These are phyloP conservation scores for Lipomyces starkeyi DNA, from an alignment of 805 yeast genomes.

Conservation along the genomic window DNA sequence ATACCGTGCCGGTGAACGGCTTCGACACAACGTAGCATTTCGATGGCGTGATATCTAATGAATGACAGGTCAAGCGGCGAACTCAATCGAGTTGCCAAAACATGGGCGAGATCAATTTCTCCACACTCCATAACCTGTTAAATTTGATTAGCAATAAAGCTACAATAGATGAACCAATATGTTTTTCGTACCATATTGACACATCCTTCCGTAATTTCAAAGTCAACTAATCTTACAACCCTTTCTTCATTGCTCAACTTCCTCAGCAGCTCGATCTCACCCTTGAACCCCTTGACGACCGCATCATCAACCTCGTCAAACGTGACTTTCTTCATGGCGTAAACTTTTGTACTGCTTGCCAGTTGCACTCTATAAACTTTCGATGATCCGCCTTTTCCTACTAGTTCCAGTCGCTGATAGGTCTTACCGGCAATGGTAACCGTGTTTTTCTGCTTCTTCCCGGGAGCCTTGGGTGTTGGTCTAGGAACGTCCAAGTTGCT, in stretches of 20 bases:
- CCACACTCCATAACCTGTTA: constrained; percentile 83
- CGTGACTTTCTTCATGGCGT: constrained; percentile 81
- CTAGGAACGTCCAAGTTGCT: constrained; percentile 32
- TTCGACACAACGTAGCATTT: constrained; percentile 77
- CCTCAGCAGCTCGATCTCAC: constrained; percentile 79
- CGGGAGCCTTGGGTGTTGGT: constrained; percentile 24
- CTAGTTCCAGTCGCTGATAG: constrained; percentile 75
- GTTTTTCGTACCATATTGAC: constrained; percentile 60
- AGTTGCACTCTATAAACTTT: constrained; percentile 82
- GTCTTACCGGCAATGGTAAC: constrained; percentile 53
- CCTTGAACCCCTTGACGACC: constrained; percentile 79
- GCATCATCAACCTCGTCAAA: constrained; percentile 77
- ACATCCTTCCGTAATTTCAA: constrained; percentile 67
- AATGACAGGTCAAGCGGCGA: constrained; percentile 70
- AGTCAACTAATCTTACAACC: constrained; percentile 79
- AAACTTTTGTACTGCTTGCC: constrained; percentile 56
- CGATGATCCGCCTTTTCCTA: constrained; percentile 93
- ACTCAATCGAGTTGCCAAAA: constrained; percentile 62
- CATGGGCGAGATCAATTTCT: constrained; percentile 85
- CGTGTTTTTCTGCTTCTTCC: constrained; percentile 41
- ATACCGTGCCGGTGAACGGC: constrained; percentile 89
- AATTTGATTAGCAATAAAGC: background rate
- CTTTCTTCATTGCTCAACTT: constrained; percentile 65
- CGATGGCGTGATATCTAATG: constrained; percentile 78
- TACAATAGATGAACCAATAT: background rate